Conservation (phyloP, 2,329 filamentous ascomycete genomes). For the Penicillium vulpinum region DNA sequence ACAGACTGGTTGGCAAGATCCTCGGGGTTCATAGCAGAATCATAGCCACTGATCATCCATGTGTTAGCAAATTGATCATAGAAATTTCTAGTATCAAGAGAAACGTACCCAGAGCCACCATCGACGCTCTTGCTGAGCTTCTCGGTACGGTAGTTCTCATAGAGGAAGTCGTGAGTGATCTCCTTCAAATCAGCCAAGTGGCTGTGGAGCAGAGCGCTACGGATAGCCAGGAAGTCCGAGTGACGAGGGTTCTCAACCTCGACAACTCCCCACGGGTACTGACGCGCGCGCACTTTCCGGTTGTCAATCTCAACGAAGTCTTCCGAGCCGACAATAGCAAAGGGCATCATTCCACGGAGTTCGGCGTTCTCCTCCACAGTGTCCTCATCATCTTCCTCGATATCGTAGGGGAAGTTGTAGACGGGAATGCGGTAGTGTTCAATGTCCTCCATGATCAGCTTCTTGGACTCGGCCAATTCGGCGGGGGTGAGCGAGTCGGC, state of each 20-base stretch:
- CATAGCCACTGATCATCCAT: slow-evolving; percentile 52
- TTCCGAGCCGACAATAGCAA: slow-evolving; percentile 97
- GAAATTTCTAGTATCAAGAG: background rate
- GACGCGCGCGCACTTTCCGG: slow-evolving; percentile 86
- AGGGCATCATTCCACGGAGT: slow-evolving; percentile 95
- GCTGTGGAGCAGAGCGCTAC: slow-evolving; percentile 93
- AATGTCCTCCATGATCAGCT: slow-evolving; percentile 99
- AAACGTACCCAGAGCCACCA: slow-evolving; percentile 78
- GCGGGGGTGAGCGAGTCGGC: slow-evolving; percentile 95
- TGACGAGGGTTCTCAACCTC: slow-evolving; percentile 99
- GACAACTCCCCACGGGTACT: slow-evolving; percentile 98
- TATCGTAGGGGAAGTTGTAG: slow-evolving; percentile 99
- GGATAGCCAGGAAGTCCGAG: slow-evolving; percentile 96
- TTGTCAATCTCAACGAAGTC: slow-evolving; percentile 92
- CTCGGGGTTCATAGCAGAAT: slow-evolving; percentile 95
- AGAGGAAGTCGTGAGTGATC: slow-evolving; percentile 99
- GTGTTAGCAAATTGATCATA: slow-evolving; percentile 23
- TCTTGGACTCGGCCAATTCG: slow-evolving; percentile 98
- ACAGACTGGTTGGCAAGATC: slow-evolving; percentile 96
- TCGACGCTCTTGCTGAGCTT: slow-evolving; percentile 99
- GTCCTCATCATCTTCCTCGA: slow-evolving; percentile 98
- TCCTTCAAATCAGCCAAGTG: slow-evolving; percentile 98
- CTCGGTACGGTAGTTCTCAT: slow-evolving; percentile 99
- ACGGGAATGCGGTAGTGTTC: slow-evolving; percentile 99
- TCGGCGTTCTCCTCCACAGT: slow-evolving; percentile 99